These are phyloP conservation scores for Aquilaria sinensis DNA, from an alignment of 345 rosid genomes.

Conservation along the genomic window DNA sequence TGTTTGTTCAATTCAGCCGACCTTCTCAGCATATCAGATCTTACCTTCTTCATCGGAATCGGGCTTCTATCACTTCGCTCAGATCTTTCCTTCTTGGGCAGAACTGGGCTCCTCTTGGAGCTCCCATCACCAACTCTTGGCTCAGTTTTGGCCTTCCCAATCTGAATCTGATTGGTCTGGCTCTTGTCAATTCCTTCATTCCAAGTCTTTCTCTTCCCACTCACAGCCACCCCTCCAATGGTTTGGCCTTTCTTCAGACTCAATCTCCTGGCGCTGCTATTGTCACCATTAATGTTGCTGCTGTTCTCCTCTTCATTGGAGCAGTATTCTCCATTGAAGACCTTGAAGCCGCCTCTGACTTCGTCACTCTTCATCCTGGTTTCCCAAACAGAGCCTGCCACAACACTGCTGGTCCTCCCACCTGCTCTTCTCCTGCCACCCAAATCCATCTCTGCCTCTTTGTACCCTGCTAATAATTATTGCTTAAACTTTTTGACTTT, in stretches of 20 bases:
- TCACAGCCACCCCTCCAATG: conserved; percentile 21
- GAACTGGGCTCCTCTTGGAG: conserved; percentile 29
- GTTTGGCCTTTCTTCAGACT: conserved; percentile 18
- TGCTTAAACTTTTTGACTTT: conserved; percentile 7
- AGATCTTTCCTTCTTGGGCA: conserved; percentile 23
- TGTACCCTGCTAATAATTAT: neutral
- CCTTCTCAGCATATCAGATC: conserved; percentile 15
- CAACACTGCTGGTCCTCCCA: conserved; percentile 29
- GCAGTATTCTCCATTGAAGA: conserved; percentile 36
- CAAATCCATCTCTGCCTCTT: conserved; percentile 29
- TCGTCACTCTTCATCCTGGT: conserved; percentile 67
- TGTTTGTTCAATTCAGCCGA: conserved; percentile 17
- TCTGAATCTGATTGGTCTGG: conserved; percentile 35
- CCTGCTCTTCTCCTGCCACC: conserved; percentile 26
- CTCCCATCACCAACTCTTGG: conserved; percentile 17
- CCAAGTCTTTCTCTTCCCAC: conserved; percentile 61
- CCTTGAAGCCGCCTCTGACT: conserved; percentile 55
- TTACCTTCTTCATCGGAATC: conserved; percentile 32
- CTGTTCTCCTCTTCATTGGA: neutral
- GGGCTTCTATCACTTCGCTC: conserved; percentile 26
- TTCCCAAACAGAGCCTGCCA: conserved; percentile 77
- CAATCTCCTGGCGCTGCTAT: conserved; percentile 8
- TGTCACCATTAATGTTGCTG: neutral
- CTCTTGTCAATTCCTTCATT: conserved; percentile 32
- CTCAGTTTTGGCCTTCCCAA: conserved; percentile 23